phyloP scores from a whole-genome alignment of 1,284 basidiomycete genomes.

The Leccinum pseudoinsigne region DNA sequence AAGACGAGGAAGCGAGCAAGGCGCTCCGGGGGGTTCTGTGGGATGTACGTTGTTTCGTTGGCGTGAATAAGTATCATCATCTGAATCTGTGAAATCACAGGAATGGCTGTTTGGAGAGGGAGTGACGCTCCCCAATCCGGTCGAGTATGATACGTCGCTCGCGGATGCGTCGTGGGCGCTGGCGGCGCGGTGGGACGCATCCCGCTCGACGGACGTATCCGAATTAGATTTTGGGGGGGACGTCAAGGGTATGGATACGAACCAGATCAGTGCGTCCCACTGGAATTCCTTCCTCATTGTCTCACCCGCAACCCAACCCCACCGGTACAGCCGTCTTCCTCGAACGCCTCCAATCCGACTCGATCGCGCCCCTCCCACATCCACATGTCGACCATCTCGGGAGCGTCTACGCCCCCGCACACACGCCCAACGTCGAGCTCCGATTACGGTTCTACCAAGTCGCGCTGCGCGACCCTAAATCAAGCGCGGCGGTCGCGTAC shows the following conservation, averaged over 20 bases:
- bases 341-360: conserved; percentile 55
- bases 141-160: conserved; percentile 83
- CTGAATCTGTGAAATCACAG: conserved; percentile 19
- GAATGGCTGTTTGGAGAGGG: conserved; percentile 91
- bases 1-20: conserved; percentile 58
- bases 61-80: not conserved
- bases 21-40: conserved; percentile 78
- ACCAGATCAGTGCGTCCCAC: conserved; percentile 1
- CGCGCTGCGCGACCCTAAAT: conserved; percentile 51
- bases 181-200: conserved; percentile 75
- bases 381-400: conserved; percentile 58
- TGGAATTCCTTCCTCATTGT: not conserved
- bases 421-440: conserved; percentile 68
- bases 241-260: conserved; percentile 51
- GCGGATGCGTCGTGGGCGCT: conserved; percentile 72
- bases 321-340: conserved; percentile 64
- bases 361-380: conserved; percentile 52
- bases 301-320: not conserved
- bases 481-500: conserved; percentile 43
- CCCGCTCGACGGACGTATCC: conserved; percentile 50
- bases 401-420: conserved; percentile 50
- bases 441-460: conserved; percentile 71
- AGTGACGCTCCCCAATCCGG: conserved; percentile 71
- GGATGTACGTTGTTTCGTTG: conserved; percentile 51
- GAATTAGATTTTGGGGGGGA: conserved; percentile 56